Base-by-base conservation (phyloP, 495 filamentous ascomycete genomes). In the Penicillium goetzii region DNA sequence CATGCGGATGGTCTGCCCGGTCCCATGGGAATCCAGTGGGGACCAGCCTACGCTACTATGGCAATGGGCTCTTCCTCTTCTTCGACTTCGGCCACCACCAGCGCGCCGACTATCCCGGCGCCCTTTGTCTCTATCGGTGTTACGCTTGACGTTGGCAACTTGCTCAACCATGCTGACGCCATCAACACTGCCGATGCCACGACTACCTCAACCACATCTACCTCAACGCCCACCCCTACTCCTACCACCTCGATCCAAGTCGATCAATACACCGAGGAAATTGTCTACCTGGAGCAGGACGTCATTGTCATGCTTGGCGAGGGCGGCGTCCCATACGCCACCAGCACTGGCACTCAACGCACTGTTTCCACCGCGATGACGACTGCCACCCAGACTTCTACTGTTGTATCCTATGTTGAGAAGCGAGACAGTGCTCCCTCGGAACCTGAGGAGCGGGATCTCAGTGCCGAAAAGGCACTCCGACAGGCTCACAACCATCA, bases 1-100 rank as follows among this genome's bases (percentile, higher is more conserved):
- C 70, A 75, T 56, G 63, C 70, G 33, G 60, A 68, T 15, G 83
- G 83, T 28, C 72, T 91, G 8, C 84, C 85, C 0, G 86, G 85
- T 41, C 77, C 80, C 56, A 76, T 87, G 25, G 68, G 72, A 4
- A 74, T 90, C 52, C 67, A 80, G 62, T 75, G 62, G 65, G 86
- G 86, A 4, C 85, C 85, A 10, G 83, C 51, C 23, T 81, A 81
- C 53, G 86, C 86, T 3, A 60, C 67, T 47, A 64, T 61, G 43
- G 65, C 71, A 30, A 63, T 57, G 56, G 51, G 28, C 2, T 43
- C 36, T 38, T 30, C 23, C 41, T 47, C 61, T 30, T 62, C 62
- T 4, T 58, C 43, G 12, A 10, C 61, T 3, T 41, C 60, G 26
- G 30, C 66, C 19, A 9, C 68, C 21, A 33, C 65, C 25, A 43